A percentile compares a stretch with the other conserved stretches of the same genome.
Conservation (phyloP, 305 asterid species). For the Ruellia speciosa region DNA sequence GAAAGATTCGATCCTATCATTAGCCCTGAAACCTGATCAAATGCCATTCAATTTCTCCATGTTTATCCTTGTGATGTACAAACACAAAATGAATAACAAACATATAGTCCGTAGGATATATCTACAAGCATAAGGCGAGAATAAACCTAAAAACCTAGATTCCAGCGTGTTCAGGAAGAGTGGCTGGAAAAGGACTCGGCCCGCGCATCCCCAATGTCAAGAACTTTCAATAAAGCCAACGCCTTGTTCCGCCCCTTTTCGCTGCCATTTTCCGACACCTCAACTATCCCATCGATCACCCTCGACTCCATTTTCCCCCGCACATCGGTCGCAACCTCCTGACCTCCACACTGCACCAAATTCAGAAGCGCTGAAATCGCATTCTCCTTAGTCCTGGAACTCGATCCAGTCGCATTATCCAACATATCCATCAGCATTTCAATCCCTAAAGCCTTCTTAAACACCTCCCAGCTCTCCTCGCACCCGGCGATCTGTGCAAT, state of each 20-base stretch:
- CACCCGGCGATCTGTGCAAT: constrained; percentile 87
- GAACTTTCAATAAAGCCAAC: constrained; percentile 38
- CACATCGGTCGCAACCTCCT: constrained; percentile 37
- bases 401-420: constrained; percentile 72
- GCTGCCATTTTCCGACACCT: constrained; percentile 56
- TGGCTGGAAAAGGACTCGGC: constrained; percentile 25
- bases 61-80: constrained; percentile 4
- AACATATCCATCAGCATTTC: constrained; percentile 73
- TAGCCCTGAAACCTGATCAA: too few relatives aligned
- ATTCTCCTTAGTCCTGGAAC: constrained; percentile 70
- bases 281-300: constrained; percentile 61
- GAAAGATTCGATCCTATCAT: too few relatives aligned
- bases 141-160: constrained; percentile 21
- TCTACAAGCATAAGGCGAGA: background rate
- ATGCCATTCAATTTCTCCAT: background rate
- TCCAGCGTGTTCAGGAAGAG: constrained; percentile 20
- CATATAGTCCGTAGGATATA: too few relatives aligned
- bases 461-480: constrained; percentile 75
- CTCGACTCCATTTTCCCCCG: constrained; percentile 44
- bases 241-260: constrained; percentile 72
- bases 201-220: constrained; percentile 26
- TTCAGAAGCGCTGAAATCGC: constrained; percentile 64
- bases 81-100: constrained; percentile 7
- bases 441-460: constrained; percentile 54
- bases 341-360: constrained; percentile 67